Base-by-base conservation (phyloP, 2,329 filamentous ascomycete species). In the Aspergillaceae sp. region DNA sequence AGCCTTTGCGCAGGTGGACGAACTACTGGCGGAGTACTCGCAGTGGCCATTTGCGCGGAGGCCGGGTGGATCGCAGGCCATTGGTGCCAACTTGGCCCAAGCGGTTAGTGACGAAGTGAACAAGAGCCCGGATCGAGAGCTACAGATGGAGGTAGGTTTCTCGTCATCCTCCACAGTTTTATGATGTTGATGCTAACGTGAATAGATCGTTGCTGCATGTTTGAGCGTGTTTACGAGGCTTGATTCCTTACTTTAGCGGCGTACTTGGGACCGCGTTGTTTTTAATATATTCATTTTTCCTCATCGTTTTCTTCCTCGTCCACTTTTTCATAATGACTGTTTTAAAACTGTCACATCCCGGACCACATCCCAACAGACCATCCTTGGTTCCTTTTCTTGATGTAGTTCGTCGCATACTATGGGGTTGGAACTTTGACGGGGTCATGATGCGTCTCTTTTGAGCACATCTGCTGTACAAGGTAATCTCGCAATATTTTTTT, bases 191-290 rank as follows among this genome's bases (percentile, higher is more conserved):
- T 42, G 28, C 44, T 46, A 10, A 53, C 19, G 33, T 48, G 19
- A 40, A 48, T 49, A 83, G 79, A 82, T 87, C 61, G 88, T 98
- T 45, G 90, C 92, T 44, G 92, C 92, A 56, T 97, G 92, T 69
- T 73, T 98, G 68, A 95, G 86, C 72, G 92, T 98, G 61, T 98
- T 98, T 69, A 98, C 92, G 54, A 82, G 91, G 64, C 85, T 98
- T 61, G 92, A 98, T 73, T 97, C 92, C 43, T 77, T 98, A 51
- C 83, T 98, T 66, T 98, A 71, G 59, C 47, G 49, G 44, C 46
- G 49, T 38, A 53, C 42, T 49, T 49, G 45, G 33, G n/a, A 6
- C 10, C 42, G 42, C 42, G 27, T 26, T 19, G 19, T 19, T 43
- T 42, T 29, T 43, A 43, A 43, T 43, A 37, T 35, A 43, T 36